Evolutionary conservation across 345 rosid genomes (phyloP).

Genomic region (Ricinus communis): DNA sequence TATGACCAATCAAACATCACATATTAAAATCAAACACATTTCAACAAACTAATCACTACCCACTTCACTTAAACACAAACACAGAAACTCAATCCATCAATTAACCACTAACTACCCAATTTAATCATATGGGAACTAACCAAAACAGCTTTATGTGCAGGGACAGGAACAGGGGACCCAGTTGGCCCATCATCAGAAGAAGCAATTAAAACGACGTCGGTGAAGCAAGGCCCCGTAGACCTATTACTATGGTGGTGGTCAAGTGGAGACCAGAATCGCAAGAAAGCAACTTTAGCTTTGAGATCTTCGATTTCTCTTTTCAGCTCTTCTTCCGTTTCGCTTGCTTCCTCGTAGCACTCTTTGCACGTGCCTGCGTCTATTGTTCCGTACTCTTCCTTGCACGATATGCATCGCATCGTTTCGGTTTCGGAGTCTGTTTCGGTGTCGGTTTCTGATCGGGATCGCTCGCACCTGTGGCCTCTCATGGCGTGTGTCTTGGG

Average conservation of each 20-base stretch:
- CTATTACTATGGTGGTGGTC: slow-evolving; percentile 33
- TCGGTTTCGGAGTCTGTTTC: slow-evolving; percentile 27
- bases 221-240: slow-evolving; percentile 32
- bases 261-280: slow-evolving; percentile 52
- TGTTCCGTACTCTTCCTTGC: slow-evolving; percentile 53
- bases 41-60: neutral
- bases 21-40: no score
- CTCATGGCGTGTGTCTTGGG: slow-evolving; percentile 5
- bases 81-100: neutral
- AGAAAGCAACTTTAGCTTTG: slow-evolving; percentile 59
- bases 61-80: neutral
- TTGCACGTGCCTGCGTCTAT: slow-evolving; percentile 64
- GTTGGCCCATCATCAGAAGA: slow-evolving; percentile 37
- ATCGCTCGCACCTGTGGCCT: slow-evolving; percentile 1
- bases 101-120: neutral
- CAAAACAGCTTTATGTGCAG: slow-evolving; percentile 72
- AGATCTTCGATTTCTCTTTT: slow-evolving; percentile 79
- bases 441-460: slow-evolving; percentile 20
- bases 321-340: slow-evolving; percentile 65
- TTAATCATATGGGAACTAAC: slow-evolving; percentile 30
- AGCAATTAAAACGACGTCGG: slow-evolving; percentile 68
- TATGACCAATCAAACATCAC: no score
- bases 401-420: slow-evolving; percentile 57
- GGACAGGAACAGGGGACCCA: slow-evolving; percentile 48
- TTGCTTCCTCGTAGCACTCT: slow-evolving; percentile 61